Conservation (phyloP, 2,329 filamentous ascomycete genomes). For the Rutstroemia sp. region DNA sequence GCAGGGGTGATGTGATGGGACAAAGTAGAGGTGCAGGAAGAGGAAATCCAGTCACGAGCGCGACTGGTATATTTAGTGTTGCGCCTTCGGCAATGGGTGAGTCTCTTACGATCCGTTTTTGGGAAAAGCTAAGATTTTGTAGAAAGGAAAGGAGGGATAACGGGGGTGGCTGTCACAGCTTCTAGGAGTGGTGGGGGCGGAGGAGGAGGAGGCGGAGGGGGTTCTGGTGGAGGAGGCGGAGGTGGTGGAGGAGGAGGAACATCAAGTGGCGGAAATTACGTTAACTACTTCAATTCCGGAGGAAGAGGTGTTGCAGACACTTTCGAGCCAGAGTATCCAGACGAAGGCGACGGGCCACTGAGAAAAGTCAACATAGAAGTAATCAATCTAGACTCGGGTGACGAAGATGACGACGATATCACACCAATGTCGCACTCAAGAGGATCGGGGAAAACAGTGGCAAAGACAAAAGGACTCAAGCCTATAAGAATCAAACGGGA, state of each 20-base stretch:
- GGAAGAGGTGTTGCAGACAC: not conserved
- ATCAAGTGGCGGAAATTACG: not conserved
- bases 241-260: slow-evolving; percentile 1
- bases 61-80: slow-evolving; percentile 19
- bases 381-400: slow-evolving; percentile 21
- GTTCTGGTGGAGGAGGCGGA: not conserved
- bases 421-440: slow-evolving; percentile 4
- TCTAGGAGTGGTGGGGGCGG: not conserved
- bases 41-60: slow-evolving; percentile 13
- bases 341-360: slow-evolving; percentile 19
- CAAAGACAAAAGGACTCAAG: slow-evolving; percentile 15
- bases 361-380: slow-evolving; percentile 26
- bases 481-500: slow-evolving; percentile 26
- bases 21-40: slow-evolving; percentile 11
- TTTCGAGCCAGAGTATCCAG: slow-evolving; percentile 24
- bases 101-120: not conserved
- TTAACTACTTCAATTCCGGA: not conserved
- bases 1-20: slow-evolving; percentile 30
- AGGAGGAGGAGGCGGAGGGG: not conserved
- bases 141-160: slow-evolving; percentile 6
- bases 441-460: slow-evolving; percentile 10
- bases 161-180: not conserved
- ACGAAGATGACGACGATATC: slow-evolving; percentile 16
- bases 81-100: slow-evolving; percentile 6
- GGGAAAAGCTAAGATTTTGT: not conserved